Percentiles rank a stretch among this genome's conserved stretches.
Evolutionary conservation across 257 asterid genomes (phyloP).

Genomic region (Solanum bulbocastanum): DNA sequence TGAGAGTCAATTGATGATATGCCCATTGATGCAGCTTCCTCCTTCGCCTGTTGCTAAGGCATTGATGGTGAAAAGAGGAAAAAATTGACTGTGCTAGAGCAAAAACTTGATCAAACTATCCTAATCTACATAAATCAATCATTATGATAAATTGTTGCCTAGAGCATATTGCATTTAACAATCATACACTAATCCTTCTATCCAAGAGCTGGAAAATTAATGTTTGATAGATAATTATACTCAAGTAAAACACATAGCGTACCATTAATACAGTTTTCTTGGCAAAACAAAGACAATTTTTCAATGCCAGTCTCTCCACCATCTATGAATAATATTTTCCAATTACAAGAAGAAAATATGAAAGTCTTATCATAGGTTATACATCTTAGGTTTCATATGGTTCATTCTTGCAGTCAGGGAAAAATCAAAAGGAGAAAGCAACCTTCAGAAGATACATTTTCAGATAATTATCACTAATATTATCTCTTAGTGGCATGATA

Average conservation of each 20-base stretch:
- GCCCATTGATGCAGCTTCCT: neutral
- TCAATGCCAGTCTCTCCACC: neutral
- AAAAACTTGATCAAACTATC: neutral
- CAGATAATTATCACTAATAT: neutral
- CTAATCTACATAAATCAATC: neutral
- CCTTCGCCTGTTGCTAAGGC: neutral
- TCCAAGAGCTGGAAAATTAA: neutral
- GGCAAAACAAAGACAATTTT: neutral
- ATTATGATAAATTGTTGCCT: neutral
- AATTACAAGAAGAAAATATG: neutral
- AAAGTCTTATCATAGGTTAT: neutral
- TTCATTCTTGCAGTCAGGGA: neutral
- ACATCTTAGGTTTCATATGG: neutral
- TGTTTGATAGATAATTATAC: neutral
- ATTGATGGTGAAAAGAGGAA: neutral
- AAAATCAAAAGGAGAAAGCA: neutral
- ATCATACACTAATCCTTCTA: neutral
- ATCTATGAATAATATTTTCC: neutral
- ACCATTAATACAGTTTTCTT: neutral
- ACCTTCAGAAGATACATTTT: neutral
- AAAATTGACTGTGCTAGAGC: neutral
- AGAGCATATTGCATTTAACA: neutral
- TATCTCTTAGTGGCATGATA: neutral
- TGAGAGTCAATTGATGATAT: neutral
- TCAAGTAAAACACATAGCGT: neutral